Percentiles rank a stretch among this genome's conserved stretches.
Conservation (phyloP, 1,284 basidiomycete species). For the Fomitopsis palustris region DNA sequence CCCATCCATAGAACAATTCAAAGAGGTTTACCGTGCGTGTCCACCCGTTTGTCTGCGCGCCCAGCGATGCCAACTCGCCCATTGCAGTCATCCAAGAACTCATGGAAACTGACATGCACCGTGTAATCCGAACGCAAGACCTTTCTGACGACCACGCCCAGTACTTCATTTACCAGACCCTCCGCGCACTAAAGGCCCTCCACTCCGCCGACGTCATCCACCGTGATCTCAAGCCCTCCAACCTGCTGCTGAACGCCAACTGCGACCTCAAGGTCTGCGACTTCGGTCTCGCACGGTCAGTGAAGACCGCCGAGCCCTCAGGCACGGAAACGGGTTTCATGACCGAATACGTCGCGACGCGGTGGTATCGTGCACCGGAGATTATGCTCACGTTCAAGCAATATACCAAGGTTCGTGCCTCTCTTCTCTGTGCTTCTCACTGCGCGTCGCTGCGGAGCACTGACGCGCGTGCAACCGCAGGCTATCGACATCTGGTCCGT, state of each 20-base stretch:
- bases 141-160: conserved; percentile 78
- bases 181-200: conserved; percentile 88
- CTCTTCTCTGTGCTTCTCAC: background rate
- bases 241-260: conserved; percentile 89
- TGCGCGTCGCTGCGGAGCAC: conserved; percentile 4
- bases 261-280: conserved; percentile 84
- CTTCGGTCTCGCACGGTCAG: conserved; percentile 82
- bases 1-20: conserved; percentile 84
- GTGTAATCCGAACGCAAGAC: conserved; percentile 76
- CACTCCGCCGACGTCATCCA: conserved; percentile 90
- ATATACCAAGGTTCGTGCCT: conserved; percentile 76
- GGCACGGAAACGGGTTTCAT: conserved; percentile 88
- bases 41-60: conserved; percentile 3
- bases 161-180: conserved; percentile 68
- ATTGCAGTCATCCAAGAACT: conserved; percentile 70
- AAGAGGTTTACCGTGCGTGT: conserved; percentile 82
- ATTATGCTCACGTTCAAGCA: conserved; percentile 98
- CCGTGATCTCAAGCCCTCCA: conserved; percentile 90
- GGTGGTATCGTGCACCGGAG: conserved; percentile 93
- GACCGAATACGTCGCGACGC: conserved; percentile 94
- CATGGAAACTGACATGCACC: conserved; percentile 74
- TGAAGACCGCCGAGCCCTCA: conserved; percentile 81
- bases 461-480: conserved; percentile 32
- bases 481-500: conserved; percentile 95
- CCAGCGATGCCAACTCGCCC: background rate